phyloP scores from a whole-genome alignment of 495 filamentous ascomycete genomes.

The Niebla homalea region DNA sequence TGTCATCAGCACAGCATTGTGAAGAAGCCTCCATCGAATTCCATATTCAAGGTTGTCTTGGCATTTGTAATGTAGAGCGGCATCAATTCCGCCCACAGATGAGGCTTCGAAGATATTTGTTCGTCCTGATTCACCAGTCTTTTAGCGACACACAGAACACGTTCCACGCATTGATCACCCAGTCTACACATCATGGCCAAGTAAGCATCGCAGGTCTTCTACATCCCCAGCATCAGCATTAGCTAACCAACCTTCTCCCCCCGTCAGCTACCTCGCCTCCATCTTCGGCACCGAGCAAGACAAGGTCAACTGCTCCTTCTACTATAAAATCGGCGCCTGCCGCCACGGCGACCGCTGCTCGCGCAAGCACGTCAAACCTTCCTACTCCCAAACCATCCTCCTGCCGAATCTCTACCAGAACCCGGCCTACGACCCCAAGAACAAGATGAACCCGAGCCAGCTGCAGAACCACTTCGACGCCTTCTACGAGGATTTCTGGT shows the following conservation, averaged over 20 bases:
- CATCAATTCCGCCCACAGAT: too few species aligned
- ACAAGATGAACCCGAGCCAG: constrained; percentile 86
- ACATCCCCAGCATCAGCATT: constrained; percentile 29
- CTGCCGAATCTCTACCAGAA: constrained; percentile 99
- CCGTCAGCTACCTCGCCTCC: constrained; percentile 82
- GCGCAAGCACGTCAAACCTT: constrained; percentile 97
- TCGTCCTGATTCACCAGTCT: too few species aligned
- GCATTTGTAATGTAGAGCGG: too few species aligned
- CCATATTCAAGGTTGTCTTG: too few species aligned
- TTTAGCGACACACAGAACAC: background rate
- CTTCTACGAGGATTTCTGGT: constrained; percentile 99
- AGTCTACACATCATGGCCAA: constrained; percentile 7
- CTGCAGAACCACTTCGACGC: constrained; percentile 98
- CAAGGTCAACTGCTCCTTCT: constrained; percentile 75
- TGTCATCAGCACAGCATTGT: too few species aligned
- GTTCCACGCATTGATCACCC: background rate
- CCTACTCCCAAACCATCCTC: constrained; percentile 92
- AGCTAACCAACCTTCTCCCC: constrained; percentile 27
- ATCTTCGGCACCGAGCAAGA: constrained; percentile 99
- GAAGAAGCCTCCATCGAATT: too few species aligned
- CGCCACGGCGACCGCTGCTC: constrained; percentile 96
- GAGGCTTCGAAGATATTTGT: too few species aligned
- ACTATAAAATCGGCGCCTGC: constrained; percentile 97
- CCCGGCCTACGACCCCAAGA: constrained; percentile 92
- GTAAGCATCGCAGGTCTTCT: background rate